Evolutionary conservation across 495 filamentous ascomycete species (phyloP).

Genomic region (Neurospora terricola): DNA sequence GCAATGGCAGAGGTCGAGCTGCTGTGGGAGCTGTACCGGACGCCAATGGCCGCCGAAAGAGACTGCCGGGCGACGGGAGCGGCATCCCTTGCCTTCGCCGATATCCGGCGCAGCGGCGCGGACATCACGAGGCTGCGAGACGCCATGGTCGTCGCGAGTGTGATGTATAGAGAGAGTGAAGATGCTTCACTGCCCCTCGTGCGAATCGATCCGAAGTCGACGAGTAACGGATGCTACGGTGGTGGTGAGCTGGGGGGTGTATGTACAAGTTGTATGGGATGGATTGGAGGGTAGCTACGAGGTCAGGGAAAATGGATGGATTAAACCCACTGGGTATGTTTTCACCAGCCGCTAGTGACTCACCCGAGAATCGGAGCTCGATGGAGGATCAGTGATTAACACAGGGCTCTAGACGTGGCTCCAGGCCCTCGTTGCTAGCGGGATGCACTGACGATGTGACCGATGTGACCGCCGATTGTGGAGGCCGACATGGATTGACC

Average conservation of each 20-base stretch:
- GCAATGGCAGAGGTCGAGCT: constrained; percentile 87
- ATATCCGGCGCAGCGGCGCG: constrained; percentile 25
- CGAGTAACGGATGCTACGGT: background rate
- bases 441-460: background rate
- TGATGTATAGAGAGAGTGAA: constrained; percentile 7
- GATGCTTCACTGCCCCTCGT: background rate
- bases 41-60: constrained; percentile 7
- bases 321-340: background rate
- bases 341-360: background rate
- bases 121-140: constrained; percentile 28
- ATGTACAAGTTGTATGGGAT: background rate
- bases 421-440: background rate
- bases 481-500: constrained; percentile 4
- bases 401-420: background rate
- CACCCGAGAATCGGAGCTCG: background rate
- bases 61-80: background rate
- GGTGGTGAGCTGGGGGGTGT: background rate
- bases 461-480: constrained; percentile 6
- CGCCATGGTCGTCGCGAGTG: constrained; percentile 27
- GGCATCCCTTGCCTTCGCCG: constrained; percentile 10
- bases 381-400: background rate
- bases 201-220: background rate
- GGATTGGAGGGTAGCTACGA: background rate
- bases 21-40: constrained; percentile 24
- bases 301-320: background rate